Evolutionary conservation across 805 yeast genomes (phyloP).

Genomic region (Alloascoidea hylecoeti): DNA sequence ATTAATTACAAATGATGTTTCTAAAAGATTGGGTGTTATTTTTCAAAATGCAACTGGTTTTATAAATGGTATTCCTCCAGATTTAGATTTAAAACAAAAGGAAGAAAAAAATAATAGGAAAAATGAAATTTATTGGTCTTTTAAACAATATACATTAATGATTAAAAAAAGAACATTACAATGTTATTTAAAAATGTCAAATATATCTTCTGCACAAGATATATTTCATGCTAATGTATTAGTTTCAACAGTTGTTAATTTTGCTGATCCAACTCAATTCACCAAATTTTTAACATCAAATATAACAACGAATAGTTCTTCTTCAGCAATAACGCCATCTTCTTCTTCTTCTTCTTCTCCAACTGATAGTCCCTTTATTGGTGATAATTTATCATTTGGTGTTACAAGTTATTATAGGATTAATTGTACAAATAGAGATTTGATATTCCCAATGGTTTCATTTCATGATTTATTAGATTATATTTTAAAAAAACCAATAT

Average conservation of each 20-base stretch:
- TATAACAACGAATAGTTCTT: constrained; percentile 6
- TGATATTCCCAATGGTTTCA: constrained; percentile 14
- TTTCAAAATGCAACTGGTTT: constrained; percentile 26
- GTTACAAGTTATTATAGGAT: constrained; percentile 19
- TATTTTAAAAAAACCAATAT: neutral
- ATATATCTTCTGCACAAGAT: constrained; percentile 16
- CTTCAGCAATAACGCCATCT: neutral
- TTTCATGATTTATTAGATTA: no score
- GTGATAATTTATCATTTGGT: constrained; percentile 28
- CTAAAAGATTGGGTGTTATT: constrained; percentile 30
- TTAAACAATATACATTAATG: constrained; percentile 16
- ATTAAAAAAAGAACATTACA: constrained; percentile 31
- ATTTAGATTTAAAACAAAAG: constrained; percentile 9
- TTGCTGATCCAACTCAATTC: constrained; percentile 15
- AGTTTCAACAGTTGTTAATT: constrained; percentile 15
- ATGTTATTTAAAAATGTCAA: constrained; percentile 22
- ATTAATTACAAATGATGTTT: constrained; percentile 24
- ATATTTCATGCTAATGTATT: constrained; percentile 26
- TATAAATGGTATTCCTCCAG: constrained; percentile 13
- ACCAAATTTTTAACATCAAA: constrained; percentile 1
- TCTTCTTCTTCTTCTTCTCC: constrained; percentile 17
- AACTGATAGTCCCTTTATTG: constrained; percentile 16
- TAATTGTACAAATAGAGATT: neutral
- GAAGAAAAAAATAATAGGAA: constrained; percentile 19
- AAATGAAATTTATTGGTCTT: constrained; percentile 9